A percentile compares a stretch with the other conserved stretches of the same genome.
Conservation (phyloP, 441 rosid species). For the Pelargonium hybrid region DNA sequence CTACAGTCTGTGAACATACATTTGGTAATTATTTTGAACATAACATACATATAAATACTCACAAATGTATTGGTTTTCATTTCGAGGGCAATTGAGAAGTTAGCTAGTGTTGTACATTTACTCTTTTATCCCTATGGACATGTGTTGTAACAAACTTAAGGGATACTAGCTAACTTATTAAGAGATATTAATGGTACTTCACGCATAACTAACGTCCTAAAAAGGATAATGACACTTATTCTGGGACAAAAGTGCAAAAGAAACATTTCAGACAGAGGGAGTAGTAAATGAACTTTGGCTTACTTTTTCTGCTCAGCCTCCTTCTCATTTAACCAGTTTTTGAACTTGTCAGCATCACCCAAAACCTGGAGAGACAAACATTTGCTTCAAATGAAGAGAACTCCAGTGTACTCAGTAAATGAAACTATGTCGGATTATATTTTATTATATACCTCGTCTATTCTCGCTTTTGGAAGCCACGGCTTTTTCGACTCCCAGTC, state of each 20-base stretch:
- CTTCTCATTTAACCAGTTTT: conserved; percentile 77
- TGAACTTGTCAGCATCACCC: conserved; percentile 49
- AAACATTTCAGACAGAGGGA: not conserved
- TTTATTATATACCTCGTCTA: conserved; percentile 51
- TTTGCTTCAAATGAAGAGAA: not conserved
- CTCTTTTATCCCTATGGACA: too few species aligned
- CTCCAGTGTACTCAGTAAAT: not conserved
- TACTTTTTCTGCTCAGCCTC: conserved; percentile 74
- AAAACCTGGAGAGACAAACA: conserved; percentile 35
- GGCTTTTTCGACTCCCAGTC: conserved; percentile 71
- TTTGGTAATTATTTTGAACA: too few species aligned
- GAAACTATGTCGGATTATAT: not conserved
- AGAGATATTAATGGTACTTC: too few species aligned
- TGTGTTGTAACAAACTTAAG: too few species aligned
- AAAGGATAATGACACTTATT: too few species aligned
- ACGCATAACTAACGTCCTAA: too few species aligned
- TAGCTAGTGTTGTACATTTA: too few species aligned
- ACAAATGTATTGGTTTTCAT: too few species aligned
- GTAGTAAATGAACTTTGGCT: conserved; percentile 18
- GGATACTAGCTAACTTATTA: too few species aligned
- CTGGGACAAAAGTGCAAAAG: too few species aligned
- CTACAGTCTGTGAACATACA: not conserved
- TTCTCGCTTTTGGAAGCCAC: conserved; percentile 77
- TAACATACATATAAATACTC: too few species aligned
- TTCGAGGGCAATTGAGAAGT: too few species aligned